Evolutionary conservation across 2,329 filamentous ascomycete species (phyloP), one percentile per base, ranked within the genome.

Genomic region (Microcyclosporella mali): DNA sequence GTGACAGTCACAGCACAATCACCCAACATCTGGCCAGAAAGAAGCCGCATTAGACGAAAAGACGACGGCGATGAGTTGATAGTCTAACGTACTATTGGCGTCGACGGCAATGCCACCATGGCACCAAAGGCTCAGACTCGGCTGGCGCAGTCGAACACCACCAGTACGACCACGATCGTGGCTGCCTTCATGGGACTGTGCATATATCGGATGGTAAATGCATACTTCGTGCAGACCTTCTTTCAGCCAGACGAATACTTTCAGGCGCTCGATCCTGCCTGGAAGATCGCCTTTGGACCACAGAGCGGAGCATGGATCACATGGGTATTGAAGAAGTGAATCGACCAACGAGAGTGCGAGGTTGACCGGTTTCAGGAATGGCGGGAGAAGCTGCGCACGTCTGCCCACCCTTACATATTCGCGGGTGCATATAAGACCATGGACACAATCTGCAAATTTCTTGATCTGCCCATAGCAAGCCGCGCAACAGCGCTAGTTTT

Each of bases 241-340:
- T 98, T 98, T 69, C 92, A 98, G 66, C 92, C 92, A 19, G 92
- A 98, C 70, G 92, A 98, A 66, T 97, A 87, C 71, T 98, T 92
- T 60, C 92, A 98, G 63, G 85, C 88, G 1, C 77, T 97, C 33
- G 92, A 98, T 69, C 90, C 92, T 40, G 92, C 92, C 53, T 97
- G 90, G 89, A 73, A 82, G 57, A 75, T 92, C 42, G 85, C 85
- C 2, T 95, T 95, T 72, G 89, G 89, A 16, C 60, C 71, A 2
- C 63, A 74, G 11, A 85, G 82, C 64, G 85, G 85, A 49, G 87
- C 90, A 19, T 98, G 90, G 87, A 75, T 95, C 58, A 98, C 92
- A 50, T 98, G 92, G 92, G 90, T 94, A 73, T 59, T 50, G 41
- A 10, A n/a, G n/a, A n/a, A 33, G 21, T 28, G 32, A 14, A n/a